A percentile compares a stretch with the other conserved stretches of the same genome.
Evolutionary conservation across 805 yeast species (phyloP).

Genomic region (Vanderwaltozyma tropicalis): DNA sequence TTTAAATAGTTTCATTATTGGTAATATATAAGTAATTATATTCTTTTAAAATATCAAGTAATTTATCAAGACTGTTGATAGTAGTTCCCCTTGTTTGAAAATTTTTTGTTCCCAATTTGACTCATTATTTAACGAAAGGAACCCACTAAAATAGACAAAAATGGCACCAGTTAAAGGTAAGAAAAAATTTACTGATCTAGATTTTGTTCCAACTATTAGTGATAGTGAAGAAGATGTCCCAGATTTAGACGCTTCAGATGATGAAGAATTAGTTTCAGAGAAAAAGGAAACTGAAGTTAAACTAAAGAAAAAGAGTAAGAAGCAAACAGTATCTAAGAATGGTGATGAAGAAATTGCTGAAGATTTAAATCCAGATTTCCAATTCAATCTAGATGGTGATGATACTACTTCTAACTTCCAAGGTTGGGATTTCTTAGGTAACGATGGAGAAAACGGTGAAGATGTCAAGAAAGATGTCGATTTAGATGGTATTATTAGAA

Average conservation of each 20-base stretch:
- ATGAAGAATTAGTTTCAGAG: slow-evolving; percentile 16
- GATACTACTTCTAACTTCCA: slow-evolving; percentile 39
- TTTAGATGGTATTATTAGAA: slow-evolving; percentile 74
- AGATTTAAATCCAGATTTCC: slow-evolving; percentile 64
- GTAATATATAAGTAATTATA: too few species aligned
- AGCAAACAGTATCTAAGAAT: slow-evolving; percentile 13
- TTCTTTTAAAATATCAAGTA: too few species aligned
- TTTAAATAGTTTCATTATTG: too few species aligned
- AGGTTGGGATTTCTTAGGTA: slow-evolving; percentile 78
- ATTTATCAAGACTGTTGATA: too few species aligned
- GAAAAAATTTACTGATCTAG: slow-evolving; percentile 23
- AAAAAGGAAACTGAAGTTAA: slow-evolving; percentile 16
- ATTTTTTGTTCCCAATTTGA: too few species aligned
- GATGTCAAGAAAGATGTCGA: slow-evolving; percentile 53
- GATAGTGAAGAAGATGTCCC: slow-evolving; percentile 67
- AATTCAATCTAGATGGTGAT: slow-evolving; percentile 55
- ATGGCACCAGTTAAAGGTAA: slow-evolving; percentile 3
- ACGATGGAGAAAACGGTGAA: slow-evolving; percentile 13
- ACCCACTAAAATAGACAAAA: neutral
- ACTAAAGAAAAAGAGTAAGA: slow-evolving; percentile 11
- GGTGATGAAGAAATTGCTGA: slow-evolving; percentile 34
- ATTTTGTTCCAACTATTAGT: slow-evolving; percentile 61
- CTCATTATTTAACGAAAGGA: neutral
- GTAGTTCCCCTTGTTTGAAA: too few species aligned
- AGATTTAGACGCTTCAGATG: slow-evolving; percentile 41